Evolutionary conservation across 2,329 filamentous ascomycete species (phyloP), one percentile per base, ranked within the genome.

Genomic region (Emmonsiellopsis sp.): DNA sequence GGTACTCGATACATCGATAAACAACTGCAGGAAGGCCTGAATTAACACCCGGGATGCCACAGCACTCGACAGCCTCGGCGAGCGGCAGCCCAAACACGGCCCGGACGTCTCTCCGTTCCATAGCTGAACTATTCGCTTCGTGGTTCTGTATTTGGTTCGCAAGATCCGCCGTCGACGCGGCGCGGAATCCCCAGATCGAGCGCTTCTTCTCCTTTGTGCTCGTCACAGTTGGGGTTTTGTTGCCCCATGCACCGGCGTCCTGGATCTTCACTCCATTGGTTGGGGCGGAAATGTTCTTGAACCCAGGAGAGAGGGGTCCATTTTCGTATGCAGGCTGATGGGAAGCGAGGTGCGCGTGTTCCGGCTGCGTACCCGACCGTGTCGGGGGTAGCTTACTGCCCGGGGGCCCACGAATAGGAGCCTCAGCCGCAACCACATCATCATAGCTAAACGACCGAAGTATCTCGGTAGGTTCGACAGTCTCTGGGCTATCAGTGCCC

Each of bases 1-100:
- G 78, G 68, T 95, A 98, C 68, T 97, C 88, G 57, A 98, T 87
- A 65, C 90, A 96, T 54, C 93, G 85, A 71, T 94, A 98, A 7
- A 97, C 88, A 2, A 98, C 93, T 6, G 92, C 88, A 1, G 93
- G 93, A 32, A 98, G 74, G 32, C 87, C 84, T 6, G 89, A 83
- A 56, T 83, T 81, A 44, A 88, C 77, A 53, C 76, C 71, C 10
- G 64, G 62, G 0, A 90, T 91, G 10, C 83, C 78, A 61, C 87
- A 91, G 65, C 81, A 87, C 55, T 87, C 83, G 6, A 95, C 91
- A 31, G 93, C 93, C 63, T 97, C 92, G 7, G 83, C 83, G 51
- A 98, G 74, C 5, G 88, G 82, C 34, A 88, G 86, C 2, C 93
- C 93, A 67, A 98, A 98, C 3, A 89, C 87, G 53, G 86, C 81